These are phyloP conservation scores for Vicia sativa DNA, from an alignment of 306 rosid genomes.

Conservation along the genomic window DNA sequence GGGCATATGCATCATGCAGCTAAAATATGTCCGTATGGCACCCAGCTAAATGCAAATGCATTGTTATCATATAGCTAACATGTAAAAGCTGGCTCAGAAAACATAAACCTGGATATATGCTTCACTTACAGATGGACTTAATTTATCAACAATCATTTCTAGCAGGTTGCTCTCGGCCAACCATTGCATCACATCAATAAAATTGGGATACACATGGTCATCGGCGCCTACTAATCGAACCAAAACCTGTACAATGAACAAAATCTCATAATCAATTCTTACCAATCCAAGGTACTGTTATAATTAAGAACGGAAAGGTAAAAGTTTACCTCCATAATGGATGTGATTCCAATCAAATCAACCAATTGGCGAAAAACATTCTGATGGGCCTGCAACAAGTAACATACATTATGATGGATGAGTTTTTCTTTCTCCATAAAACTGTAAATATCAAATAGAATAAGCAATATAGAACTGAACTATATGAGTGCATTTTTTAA, in stretches of 20 bases:
- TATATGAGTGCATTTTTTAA: background rate
- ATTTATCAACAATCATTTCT: conserved; percentile 94
- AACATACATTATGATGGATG: conserved; percentile 6
- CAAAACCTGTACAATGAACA: conserved; percentile 70
- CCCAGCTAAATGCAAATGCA: conserved; percentile 6
- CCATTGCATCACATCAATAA: conserved; percentile 96
- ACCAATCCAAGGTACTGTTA: conserved; percentile 4
- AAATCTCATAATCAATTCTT: conserved; percentile 39
- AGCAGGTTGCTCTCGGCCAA: conserved; percentile 92
- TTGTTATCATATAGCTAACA: background rate
- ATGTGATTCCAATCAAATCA: conserved; percentile 97
- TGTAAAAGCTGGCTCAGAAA: conserved; percentile 30
- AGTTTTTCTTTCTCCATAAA: conserved; percentile 3
- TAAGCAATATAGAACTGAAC: conserved; percentile 7
- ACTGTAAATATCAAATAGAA: conserved; percentile 21
- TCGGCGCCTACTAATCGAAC: conserved; percentile 93
- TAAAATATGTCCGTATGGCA: conserved; percentile 5
- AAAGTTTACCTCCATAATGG: conserved; percentile 90
- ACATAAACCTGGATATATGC: conserved; percentile 31
- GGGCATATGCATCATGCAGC: conserved; percentile 7
- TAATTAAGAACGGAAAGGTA: conserved; percentile 12
- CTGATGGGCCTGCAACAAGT: conserved; percentile 79
- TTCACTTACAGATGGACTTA: conserved; percentile 84
- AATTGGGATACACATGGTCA: conserved; percentile 93
- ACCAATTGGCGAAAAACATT: conserved; percentile 84